phyloP scores from a whole-genome alignment of 2,329 filamentous ascomycete species.

The Catunica adiposa region DNA sequence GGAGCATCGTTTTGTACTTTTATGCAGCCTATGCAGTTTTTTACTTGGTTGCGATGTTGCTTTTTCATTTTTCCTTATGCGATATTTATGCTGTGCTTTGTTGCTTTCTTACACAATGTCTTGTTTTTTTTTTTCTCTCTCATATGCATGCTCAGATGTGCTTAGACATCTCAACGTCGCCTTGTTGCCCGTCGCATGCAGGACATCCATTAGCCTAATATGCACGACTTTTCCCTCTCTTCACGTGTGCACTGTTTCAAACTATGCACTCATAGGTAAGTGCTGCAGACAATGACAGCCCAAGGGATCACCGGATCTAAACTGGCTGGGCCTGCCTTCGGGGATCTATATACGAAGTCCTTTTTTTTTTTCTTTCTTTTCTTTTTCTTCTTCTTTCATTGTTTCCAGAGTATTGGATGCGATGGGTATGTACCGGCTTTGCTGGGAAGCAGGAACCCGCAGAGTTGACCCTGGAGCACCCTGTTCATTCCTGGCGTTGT shows the following conservation, averaged over 20 bases:
- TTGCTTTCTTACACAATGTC: too few species aligned
- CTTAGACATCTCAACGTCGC: too few species aligned
- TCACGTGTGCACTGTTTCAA: neutral
- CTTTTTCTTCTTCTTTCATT: neutral
- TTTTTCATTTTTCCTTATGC: neutral
- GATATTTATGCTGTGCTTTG: neutral
- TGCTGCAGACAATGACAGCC: neutral
- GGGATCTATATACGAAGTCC: neutral
- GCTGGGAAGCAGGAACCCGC: neutral
- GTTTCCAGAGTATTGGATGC: neutral
- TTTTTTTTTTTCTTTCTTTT: neutral
- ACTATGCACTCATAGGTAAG: neutral
- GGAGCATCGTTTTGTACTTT: slow-evolving; percentile 7
- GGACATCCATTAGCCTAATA: neutral
- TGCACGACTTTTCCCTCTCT: neutral
- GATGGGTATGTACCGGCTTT: neutral
- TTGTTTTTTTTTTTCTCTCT: too few species aligned
- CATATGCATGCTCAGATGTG: too few species aligned
- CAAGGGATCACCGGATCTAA: neutral
- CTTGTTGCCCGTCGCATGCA: neutral
- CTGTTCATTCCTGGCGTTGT: neutral
- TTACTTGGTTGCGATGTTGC: neutral
- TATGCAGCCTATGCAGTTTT: neutral
- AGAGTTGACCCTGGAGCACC: neutral
- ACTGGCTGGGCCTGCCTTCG: neutral